Base-by-base conservation (phyloP, 2,329 filamentous ascomycete genomes). In the Fusarium sp. region DNA sequence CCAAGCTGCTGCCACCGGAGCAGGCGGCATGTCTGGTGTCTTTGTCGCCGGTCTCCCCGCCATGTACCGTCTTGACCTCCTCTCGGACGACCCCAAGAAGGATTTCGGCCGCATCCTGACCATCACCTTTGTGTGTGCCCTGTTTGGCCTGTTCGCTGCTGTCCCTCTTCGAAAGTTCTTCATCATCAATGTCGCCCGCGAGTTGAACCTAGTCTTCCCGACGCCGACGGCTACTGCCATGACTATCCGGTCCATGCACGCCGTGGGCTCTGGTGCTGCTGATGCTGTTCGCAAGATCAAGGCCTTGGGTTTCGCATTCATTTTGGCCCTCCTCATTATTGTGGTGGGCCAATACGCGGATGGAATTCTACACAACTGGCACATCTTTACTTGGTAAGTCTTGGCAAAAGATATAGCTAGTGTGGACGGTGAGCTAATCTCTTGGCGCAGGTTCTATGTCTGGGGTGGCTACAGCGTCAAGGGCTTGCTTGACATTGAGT, bases 121-220 rank as follows among this genome's bases (percentile, higher is more conserved):
- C 30, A 83, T 91, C 67, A 90, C 89, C 3, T 82, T 89, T 44
- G 86, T 90, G 50, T 88, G 87, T 62, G 88, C 86, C 10, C 90
- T 90, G 79, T 91, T 91, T 76, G 90, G 90, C 5, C 84, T 91
- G 64, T 89, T 89, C 77, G 89, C 90, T 69, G 86, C 87, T 51
- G 89, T 88, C 0, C 88, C 89, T 8, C 83, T 90, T 18, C 87
- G 90, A 62, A 90, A 90, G 75, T 91, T 92, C 81, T 92, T 91
- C 81, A 87, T 92, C 77, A 87, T 91, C 76, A 88, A 90, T 62
- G 87, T 91, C 12, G 88, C 88, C 4, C 83, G 88, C 10, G 88
- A 90, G 78, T 79, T 90, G 34, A 85, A 84, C 60, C 82, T 90
- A 46, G 83, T 90, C 60, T 90, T 90, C 78, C 88, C 88, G 2